Conservation (phyloP, 139 green algal genomes). For the Parachlorella kessleri region DNA sequence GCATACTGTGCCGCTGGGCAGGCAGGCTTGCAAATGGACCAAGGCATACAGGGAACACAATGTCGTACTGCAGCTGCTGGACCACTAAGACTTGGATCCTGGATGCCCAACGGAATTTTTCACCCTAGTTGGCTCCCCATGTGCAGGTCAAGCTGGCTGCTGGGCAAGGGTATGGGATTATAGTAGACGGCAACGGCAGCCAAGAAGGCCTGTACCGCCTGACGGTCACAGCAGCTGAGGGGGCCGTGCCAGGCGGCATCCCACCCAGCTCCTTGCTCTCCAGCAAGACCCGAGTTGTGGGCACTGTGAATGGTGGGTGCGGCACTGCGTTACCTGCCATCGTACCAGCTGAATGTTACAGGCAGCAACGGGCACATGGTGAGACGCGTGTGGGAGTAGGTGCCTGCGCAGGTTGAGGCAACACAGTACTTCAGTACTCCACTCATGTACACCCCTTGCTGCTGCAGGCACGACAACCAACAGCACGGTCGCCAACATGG, state of each 20-base stretch:
- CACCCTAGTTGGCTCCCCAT: neutral
- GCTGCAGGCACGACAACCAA: neutral
- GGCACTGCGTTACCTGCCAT: neutral
- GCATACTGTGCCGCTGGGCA: neutral
- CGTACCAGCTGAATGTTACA: neutral
- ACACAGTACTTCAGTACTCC: neutral
- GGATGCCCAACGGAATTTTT: too few species aligned
- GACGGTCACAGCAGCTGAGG: conserved; percentile 13
- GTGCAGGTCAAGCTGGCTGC: conserved; percentile 21
- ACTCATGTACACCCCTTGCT: neutral
- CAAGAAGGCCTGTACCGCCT: conserved; percentile 40
- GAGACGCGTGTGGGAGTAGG: too few species aligned
- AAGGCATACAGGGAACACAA: too few species aligned
- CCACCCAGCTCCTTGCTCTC: neutral
- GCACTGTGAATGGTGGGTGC: neutral
- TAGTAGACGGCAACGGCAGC: conserved; percentile 45
- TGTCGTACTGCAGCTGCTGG: too few species aligned
- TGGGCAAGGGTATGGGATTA: conserved; percentile 42
- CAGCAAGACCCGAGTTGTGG: too few species aligned
- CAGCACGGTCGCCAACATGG: neutral
- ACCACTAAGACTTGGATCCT: too few species aligned
- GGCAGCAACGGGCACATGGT: neutral
- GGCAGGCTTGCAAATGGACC: neutral
- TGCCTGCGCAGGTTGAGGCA: too few species aligned
- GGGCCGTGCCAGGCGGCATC: neutral